These are phyloP conservation scores for Plasmopara viticola DNA, from an alignment of 352 stramenopile genomes.

Conservation along the genomic window DNA sequence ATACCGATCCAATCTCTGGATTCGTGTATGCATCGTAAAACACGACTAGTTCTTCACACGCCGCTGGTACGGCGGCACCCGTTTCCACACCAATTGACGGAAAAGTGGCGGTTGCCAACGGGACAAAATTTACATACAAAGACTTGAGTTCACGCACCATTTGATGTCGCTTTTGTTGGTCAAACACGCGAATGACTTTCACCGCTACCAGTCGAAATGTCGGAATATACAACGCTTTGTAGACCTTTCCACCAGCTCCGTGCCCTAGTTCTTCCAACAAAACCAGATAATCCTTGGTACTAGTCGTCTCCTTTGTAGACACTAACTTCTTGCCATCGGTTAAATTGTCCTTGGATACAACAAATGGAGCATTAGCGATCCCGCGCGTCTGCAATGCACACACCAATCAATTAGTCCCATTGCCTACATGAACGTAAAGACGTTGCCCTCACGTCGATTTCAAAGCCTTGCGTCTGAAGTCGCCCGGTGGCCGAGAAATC, in stretches of 20 bases:
- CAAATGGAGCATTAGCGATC: constrained; percentile 66
- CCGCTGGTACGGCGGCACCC: constrained; percentile 20
- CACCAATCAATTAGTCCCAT: not conserved
- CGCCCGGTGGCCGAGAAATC: constrained; percentile 72
- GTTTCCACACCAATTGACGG: not conserved
- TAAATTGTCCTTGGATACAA: constrained; percentile 11
- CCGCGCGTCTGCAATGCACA: constrained; percentile 48
- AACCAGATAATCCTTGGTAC: constrained; percentile 62
- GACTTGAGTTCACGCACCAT: constrained; percentile 85
- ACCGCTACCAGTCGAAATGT: constrained; percentile 86
- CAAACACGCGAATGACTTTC: constrained; percentile 86
- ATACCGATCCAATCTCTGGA: constrained; percentile 75
- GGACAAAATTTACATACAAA: constrained; percentile 74
- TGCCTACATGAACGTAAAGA: not conserved
- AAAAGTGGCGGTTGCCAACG: constrained; percentile 40
- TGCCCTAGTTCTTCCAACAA: constrained; percentile 69
- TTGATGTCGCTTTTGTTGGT: constrained; percentile 85
- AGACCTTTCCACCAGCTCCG: constrained; percentile 84
- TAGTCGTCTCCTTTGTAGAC: constrained; percentile 17
- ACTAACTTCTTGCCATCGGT: constrained; percentile 10
- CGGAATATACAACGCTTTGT: constrained; percentile 85
- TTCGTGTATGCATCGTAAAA: constrained; percentile 93
- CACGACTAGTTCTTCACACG: constrained; percentile 77
- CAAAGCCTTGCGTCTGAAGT: constrained; percentile 77
- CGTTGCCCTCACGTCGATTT: constrained; percentile 59